Percentiles rank a stretch among this genome's conserved stretches.
Conservation (phyloP, 2,329 filamentous ascomycete genomes). For the Fusarium sp. region DNA sequence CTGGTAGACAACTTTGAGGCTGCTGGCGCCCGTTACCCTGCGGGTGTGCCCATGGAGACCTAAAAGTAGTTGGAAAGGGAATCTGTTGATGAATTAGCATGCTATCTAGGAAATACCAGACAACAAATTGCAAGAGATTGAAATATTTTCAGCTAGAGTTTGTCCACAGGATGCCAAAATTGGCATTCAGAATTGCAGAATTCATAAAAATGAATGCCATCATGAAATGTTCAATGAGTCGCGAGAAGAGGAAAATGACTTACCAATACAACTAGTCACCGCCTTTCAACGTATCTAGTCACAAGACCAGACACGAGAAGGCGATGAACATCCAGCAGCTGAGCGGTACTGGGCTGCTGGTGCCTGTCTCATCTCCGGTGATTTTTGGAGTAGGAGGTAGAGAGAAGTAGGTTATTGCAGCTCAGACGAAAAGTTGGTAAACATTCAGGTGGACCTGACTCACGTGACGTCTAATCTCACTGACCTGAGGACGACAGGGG, state of each 20-base stretch:
- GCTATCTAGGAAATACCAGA: not conserved
- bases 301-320: not conserved
- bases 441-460: slow-evolving; percentile 12
- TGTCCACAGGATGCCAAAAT: slow-evolving; percentile 49
- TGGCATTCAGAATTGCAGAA: slow-evolving; percentile 63
- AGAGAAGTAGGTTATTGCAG: not conserved
- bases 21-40: slow-evolving; percentile 62
- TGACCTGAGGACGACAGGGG: not conserved
- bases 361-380: not conserved
- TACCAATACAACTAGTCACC: slow-evolving; percentile 19
- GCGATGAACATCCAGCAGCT: not conserved
- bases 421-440: slow-evolving; percentile 17
- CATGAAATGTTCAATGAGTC: slow-evolving; percentile 38
- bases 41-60: slow-evolving; percentile 51
- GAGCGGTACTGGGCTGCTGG: not conserved
- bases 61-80: slow-evolving; percentile 36
- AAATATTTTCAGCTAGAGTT: slow-evolving; percentile 40
- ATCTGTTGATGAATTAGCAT: slow-evolving; percentile 28
- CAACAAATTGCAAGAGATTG: slow-evolving; percentile 3
- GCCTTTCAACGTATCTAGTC: slow-evolving; percentile 1
- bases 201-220: slow-evolving; percentile 57
- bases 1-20: slow-evolving; percentile 62
- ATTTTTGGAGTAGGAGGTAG: not conserved
- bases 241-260: slow-evolving; percentile 9
- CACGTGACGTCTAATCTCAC: slow-evolving; percentile 23